Percentiles rank a stretch among this genome's conserved stretches.
Conservation (phyloP, 108 stramenopile genomes). For the Pelagomonas calceolata region DNA sequence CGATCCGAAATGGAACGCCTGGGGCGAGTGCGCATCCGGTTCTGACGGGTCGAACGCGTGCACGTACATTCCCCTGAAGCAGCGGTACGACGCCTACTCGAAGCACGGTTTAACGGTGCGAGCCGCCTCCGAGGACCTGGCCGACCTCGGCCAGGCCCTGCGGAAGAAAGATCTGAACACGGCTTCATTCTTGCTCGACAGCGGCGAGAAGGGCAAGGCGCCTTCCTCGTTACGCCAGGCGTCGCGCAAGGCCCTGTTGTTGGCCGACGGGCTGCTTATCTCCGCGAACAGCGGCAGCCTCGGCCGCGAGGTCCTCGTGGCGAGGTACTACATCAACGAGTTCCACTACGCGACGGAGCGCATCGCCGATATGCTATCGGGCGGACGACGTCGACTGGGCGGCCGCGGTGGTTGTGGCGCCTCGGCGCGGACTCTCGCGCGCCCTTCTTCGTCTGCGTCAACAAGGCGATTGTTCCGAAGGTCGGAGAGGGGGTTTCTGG, state of each 20-base stretch:
- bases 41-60: constrained; percentile 40
- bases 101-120: constrained; percentile 49
- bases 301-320: constrained; percentile 44
- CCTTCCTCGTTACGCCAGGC: constrained; percentile 51
- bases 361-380: constrained; percentile 33
- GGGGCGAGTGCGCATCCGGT: constrained; percentile 44
- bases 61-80: constrained; percentile 56
- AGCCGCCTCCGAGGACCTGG: constrained; percentile 41
- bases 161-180: constrained; percentile 11
- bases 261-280: constrained; percentile 48
- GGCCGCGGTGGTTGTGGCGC: constrained; percentile 47
- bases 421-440: constrained; percentile 59
- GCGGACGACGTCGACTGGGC: constrained; percentile 31
- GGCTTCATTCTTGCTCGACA: constrained; percentile 30
- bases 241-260: constrained; percentile 50
- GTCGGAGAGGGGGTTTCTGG: constrained; percentile 53
- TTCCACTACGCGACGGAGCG: constrained; percentile 35
- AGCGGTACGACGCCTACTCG: constrained; percentile 54
- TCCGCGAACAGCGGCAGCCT: constrained; percentile 49
- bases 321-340: constrained; percentile 59
- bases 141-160: constrained; percentile 32
- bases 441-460: constrained; percentile 52
- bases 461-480: constrained; percentile 46
- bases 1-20: constrained; percentile 58
- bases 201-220: constrained; percentile 14